phyloP scores from a whole-genome alignment of 345 rosid species.

The Pugionium dolabratum region DNA sequence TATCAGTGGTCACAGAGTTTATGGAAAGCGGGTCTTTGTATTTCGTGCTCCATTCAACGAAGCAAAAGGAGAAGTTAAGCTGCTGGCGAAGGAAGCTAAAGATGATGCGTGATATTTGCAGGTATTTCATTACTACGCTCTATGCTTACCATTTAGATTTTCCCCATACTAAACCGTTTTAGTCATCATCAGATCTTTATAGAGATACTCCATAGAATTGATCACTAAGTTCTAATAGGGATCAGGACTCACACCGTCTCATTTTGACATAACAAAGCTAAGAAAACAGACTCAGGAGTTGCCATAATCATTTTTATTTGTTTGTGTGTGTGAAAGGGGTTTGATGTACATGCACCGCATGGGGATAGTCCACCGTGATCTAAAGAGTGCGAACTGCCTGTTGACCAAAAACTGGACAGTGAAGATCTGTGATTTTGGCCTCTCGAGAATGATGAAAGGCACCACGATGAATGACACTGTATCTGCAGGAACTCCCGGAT shows the following conservation, averaged over 20 bases:
- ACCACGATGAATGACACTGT: constrained; percentile 51
- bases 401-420: constrained; percentile 65
- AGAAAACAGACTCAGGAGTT: not conserved
- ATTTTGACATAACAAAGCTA: too few species aligned
- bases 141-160: not conserved
- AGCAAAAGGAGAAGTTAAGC: constrained; percentile 62
- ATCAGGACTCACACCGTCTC: too few species aligned
- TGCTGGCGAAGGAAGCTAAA: constrained; percentile 60
- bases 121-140: constrained; percentile 44
- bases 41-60: constrained; percentile 63
- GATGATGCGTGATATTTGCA: constrained; percentile 85
- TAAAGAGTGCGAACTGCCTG: constrained; percentile 77
- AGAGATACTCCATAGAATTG: too few species aligned
- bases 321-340: constrained; percentile 56
- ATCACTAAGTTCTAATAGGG: too few species aligned
- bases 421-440: constrained; percentile 93
- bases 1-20: constrained; percentile 84
- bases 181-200: too few species aligned
- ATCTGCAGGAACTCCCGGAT: constrained; percentile 89
- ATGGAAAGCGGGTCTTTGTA: constrained; percentile 81
- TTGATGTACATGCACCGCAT: constrained; percentile 85
- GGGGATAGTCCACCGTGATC: constrained; percentile 86
- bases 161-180: not conserved
- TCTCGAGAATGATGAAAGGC: constrained; percentile 64
- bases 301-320: constrained; percentile 2